Base-by-base conservation (phyloP, 441 rosid genomes). In the Populus hybrid region DNA sequence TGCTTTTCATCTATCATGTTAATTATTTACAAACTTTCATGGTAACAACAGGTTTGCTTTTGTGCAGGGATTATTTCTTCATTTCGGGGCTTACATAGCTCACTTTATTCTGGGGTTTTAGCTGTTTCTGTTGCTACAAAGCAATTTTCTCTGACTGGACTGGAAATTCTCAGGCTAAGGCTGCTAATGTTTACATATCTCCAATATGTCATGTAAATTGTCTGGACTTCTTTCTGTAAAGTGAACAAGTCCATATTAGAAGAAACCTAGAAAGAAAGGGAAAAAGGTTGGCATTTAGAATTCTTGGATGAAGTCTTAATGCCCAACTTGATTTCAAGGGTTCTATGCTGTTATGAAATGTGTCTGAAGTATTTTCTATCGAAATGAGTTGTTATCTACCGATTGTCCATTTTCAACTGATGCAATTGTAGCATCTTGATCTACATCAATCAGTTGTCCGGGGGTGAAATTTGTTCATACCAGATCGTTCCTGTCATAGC, bases 171-270 rank as follows among this genome's bases (percentile, higher is more conserved):
- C 24, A 36, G 77, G 71, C 71, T 74, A 81, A 65, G 50, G 76
- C 76, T 79, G 70, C 68, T 74, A 74, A 67, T 74, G 76, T 65
- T 76, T 75, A 68, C 71, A 83, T 45, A 42, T 75, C 53, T 45
- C 26, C 50, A 53, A 69, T 21, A 33, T 45, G 40, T 72, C 74
- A 33, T 81, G 85, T 86, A 84, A 79, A 81, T 79, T 69, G 73
- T 77, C 72, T 31, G 77, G 75, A 45, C 67, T 53, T 74, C 69
- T 75, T 76, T 80, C 72, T 83, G 86, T 85, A 83, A 84, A 85
- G 78, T 83, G 68, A 75, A 73, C 29, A 74, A 74, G 70, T 38
- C 67, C 68, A 3, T 78, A 36, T 76, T 74, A 61, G 71, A 75
- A 78, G 83, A 74, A 72, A 69, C 21, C 21, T n/a, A 21, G 68